Evolutionary conservation across 2,329 filamentous ascomycete species (phyloP).

Genomic region (Ophidiomyces ophidiicola): DNA sequence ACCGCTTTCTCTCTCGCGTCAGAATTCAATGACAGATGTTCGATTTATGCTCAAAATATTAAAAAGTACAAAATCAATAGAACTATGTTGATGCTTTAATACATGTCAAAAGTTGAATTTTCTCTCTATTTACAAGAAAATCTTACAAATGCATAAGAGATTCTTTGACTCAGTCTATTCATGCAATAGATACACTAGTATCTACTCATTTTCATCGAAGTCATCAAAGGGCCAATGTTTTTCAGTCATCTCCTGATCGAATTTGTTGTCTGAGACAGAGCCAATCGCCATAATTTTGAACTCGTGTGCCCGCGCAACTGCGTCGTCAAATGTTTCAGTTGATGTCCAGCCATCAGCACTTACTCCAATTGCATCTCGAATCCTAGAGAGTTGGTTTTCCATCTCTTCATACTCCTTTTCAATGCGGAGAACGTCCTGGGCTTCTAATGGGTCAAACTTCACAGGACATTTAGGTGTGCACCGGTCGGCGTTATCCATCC

Average conservation of each 20-base stretch:
- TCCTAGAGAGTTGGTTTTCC: slow-evolving; percentile 17
- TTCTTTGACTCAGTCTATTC: too few species aligned
- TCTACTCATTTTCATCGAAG: slow-evolving; percentile 10
- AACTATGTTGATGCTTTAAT: too few species aligned
- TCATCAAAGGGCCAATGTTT: slow-evolving; percentile 17
- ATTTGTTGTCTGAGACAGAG: slow-evolving; percentile 16
- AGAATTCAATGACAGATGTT: too few species aligned
- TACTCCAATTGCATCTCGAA: slow-evolving; percentile 16
- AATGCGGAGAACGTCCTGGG: slow-evolving; percentile 13
- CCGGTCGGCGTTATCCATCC: background rate
- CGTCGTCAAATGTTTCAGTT: slow-evolving; percentile 17
- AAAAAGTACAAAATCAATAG: too few species aligned
- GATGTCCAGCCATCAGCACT: slow-evolving; percentile 19
- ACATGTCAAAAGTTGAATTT: too few species aligned
- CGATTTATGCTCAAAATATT: too few species aligned
- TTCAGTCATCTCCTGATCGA: slow-evolving; percentile 12
- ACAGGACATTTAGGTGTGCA: slow-evolving; percentile 15
- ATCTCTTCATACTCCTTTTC: slow-evolving; percentile 16
- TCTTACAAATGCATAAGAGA: too few species aligned
- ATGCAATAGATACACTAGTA: too few species aligned
- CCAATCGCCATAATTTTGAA: slow-evolving; percentile 18
- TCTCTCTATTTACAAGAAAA: too few species aligned
- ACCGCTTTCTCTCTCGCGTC: too few species aligned
- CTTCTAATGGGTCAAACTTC: slow-evolving; percentile 12
- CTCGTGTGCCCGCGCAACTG: slow-evolving; percentile 12